Evolutionary conservation across 75 land plant species (phyloP).

Genomic region (Selaginella tamariscina): DNA sequence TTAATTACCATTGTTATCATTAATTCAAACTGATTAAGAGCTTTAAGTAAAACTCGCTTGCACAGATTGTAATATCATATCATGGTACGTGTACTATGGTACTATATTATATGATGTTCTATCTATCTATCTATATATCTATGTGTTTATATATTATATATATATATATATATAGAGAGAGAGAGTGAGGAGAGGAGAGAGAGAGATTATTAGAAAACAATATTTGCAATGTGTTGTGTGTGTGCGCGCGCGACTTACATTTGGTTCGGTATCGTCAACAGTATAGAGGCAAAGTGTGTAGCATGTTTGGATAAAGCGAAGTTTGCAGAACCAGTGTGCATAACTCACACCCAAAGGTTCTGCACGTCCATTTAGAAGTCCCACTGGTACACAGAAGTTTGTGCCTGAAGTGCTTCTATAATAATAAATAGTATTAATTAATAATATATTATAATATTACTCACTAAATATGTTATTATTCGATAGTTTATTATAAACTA

Average conservation of each 20-base stretch:
- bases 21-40: not conserved
- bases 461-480: not conserved
- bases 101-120: too few species aligned
- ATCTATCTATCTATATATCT: slow-evolving; percentile 7
- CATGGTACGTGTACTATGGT: too few species aligned
- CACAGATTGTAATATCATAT: too few species aligned
- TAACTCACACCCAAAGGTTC: slow-evolving; percentile 52
- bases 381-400: slow-evolving; percentile 63
- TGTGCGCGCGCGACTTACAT: slow-evolving; percentile 22
- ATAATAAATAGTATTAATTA: not conserved
- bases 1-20: not conserved
- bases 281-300: slow-evolving; percentile 57
- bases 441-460: not conserved
- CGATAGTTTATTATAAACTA: not conserved
- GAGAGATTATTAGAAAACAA: not conserved
- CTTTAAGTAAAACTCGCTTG: not conserved
- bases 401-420: slow-evolving; percentile 40
- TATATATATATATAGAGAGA: not conserved
- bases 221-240: not conserved
- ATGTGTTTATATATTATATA: not conserved
- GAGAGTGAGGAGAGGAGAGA: not conserved
- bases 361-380: slow-evolving; percentile 47
- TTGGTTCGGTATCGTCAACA: slow-evolving; percentile 35
- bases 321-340: slow-evolving; percentile 36
- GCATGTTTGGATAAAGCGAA: slow-evolving; percentile 73